These are phyloP conservation scores for Eremomyces bilateralis DNA, from an alignment of 495 filamentous ascomycete genomes.

Conservation along the genomic window DNA sequence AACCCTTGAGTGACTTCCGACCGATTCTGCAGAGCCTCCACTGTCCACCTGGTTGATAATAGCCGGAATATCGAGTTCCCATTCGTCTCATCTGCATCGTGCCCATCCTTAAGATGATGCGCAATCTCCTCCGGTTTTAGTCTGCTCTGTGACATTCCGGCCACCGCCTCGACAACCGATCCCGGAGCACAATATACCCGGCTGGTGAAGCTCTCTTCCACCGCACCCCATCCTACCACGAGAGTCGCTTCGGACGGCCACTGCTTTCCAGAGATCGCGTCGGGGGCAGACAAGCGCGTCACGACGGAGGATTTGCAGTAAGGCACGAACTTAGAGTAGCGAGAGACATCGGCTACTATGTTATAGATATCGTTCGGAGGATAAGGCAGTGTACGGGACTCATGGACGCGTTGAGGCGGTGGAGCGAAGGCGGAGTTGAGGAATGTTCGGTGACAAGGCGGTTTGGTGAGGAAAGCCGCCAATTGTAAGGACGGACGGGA, in stretches of 20 bases:
- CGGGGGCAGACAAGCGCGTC: slow-evolving; percentile 31
- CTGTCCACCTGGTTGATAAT: slow-evolving; percentile 51
- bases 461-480: no score
- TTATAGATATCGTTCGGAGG: slow-evolving; percentile 44
- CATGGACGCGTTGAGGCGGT: slow-evolving; percentile 28
- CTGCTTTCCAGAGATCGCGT: slow-evolving; percentile 20
- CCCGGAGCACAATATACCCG: slow-evolving; percentile 50
- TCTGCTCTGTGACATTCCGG: slow-evolving; percentile 30
- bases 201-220: slow-evolving; percentile 62
- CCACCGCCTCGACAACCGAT: slow-evolving; percentile 53
- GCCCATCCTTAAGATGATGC: slow-evolving; percentile 13
- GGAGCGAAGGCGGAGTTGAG: slow-evolving; percentile 11
- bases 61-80: slow-evolving; percentile 45
- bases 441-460: slow-evolving; percentile 16
- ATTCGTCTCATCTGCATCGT: slow-evolving; percentile 12
- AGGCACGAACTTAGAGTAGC: slow-evolving; percentile 65
- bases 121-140: slow-evolving; percentile 20
- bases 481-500: no score
- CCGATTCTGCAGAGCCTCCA: not conserved
- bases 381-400: slow-evolving; percentile 65
- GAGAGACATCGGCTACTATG: slow-evolving; percentile 63
- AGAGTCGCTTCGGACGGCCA: slow-evolving; percentile 61
- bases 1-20: not conserved
- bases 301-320: slow-evolving; percentile 57
- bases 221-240: slow-evolving; percentile 60